These are phyloP conservation scores for Bruguiera hainesii DNA, from an alignment of 441 rosid species.

Conservation along the genomic window DNA sequence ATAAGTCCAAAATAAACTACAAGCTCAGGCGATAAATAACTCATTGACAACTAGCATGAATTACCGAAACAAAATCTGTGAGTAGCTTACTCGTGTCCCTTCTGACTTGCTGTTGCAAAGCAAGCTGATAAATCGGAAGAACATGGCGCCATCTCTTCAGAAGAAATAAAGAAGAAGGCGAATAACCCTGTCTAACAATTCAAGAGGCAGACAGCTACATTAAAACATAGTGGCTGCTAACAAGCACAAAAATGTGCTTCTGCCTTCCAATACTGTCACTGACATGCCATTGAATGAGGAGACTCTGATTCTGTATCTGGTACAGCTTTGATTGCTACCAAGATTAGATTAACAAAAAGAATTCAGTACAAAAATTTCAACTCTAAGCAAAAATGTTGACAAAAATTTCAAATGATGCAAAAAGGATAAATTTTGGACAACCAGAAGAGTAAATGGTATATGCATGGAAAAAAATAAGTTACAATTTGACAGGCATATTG, in stretches of 20 bases:
- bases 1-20: conserved; percentile 86
- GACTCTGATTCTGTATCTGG: conserved; percentile 65
- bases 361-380: background rate
- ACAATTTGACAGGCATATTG: too few relatives aligned
- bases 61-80: conserved; percentile 9
- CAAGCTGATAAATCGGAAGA: conserved; percentile 77
- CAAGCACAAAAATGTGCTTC: conserved; percentile 16
- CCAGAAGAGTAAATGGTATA: too few relatives aligned
- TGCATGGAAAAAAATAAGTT: background rate
- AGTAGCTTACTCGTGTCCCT: conserved; percentile 59
- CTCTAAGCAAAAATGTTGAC: background rate
- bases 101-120: conserved; percentile 59
- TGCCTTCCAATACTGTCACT: conserved; percentile 76
- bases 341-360: conserved; percentile 15
- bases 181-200: conserved; percentile 61
- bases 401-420: background rate
- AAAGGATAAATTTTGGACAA: too few relatives aligned
- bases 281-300: conserved; percentile 76
- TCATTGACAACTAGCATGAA: conserved; percentile 47
- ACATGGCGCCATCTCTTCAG: conserved; percentile 66
- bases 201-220: conserved; percentile 24
- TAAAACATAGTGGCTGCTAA: conserved; percentile 4
- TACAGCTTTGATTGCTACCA: conserved; percentile 43
- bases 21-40: conserved; percentile 92
- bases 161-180: conserved; percentile 85